phyloP scores from a whole-genome alignment of 768 basidiomycete species.

The Tulasnella sp. region DNA sequence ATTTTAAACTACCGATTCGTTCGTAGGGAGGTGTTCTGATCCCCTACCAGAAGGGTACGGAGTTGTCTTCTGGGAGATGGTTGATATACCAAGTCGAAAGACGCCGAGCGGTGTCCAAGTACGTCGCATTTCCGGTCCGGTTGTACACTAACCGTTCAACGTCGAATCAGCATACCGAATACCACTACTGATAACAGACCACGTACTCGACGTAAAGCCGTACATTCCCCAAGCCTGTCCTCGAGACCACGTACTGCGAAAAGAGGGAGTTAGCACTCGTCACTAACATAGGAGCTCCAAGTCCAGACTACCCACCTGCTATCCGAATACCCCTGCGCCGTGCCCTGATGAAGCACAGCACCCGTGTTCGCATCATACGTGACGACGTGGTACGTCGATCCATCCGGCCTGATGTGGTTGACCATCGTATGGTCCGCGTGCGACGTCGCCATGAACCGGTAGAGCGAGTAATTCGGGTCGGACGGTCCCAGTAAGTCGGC shows the following conservation, averaged over 20 bases:
- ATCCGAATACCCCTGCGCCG: conserved; percentile 52
- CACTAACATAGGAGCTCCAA: too few species aligned
- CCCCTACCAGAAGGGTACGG: conserved; percentile 54
- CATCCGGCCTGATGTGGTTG: conserved; percentile 19
- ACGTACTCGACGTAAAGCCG: conserved; percentile 56
- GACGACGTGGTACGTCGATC: conserved; percentile 20
- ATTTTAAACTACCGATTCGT: not conserved
- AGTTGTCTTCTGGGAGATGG: conserved; percentile 44
- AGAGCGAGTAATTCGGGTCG: conserved; percentile 2
- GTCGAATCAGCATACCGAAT: not conserved
- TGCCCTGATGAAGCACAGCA: conserved; percentile 41
- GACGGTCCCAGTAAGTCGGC: conserved; percentile 9
- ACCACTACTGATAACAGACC: not conserved
- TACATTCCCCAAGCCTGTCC: conserved; percentile 65
- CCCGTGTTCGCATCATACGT: conserved; percentile 33
- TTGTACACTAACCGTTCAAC: conserved; percentile 40
- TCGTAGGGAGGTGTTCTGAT: not conserved
- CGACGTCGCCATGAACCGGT: conserved; percentile 18
- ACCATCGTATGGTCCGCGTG: conserved; percentile 21
- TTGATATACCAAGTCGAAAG: conserved; percentile 49
- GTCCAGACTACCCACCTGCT: not conserved
- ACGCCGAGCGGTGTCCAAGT: conserved; percentile 47
- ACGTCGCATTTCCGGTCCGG: conserved; percentile 37
- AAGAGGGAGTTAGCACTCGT: not conserved
- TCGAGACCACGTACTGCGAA: conserved; percentile 55